Evolutionary conservation across 2,329 filamentous ascomycete species (phyloP), one percentile per base, ranked within the genome.

Genomic region (Ilyonectria sp.): DNA sequence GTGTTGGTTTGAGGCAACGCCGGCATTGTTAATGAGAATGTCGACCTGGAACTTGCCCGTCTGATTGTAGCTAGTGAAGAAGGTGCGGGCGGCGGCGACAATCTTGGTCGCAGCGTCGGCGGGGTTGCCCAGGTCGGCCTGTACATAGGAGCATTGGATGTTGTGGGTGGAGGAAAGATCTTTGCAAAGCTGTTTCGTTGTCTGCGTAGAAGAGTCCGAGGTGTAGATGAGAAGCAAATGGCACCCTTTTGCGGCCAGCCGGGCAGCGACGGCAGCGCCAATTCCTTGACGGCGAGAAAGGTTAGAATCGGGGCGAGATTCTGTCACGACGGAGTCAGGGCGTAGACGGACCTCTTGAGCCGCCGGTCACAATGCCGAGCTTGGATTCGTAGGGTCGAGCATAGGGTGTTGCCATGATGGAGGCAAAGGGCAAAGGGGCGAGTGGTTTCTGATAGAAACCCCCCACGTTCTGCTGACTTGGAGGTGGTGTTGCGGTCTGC

Each of bases 11-110:
- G 88, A 82, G 35, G 89, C 84, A 7, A 91, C 83, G 60, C 93
- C 94, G 33, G 94, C 94, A 79, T 97, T 97, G 87, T 97, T 97
- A 84, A 97, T 84, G 60, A 97, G 84, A 68, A 97, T 93, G 81
- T 97, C 93, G 76, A 97, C 87, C 75, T 77, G 76, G 66, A 81
- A 77, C 7, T 71, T 60, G 13, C 63, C 69, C 11, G 62, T 40
- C 0, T 62, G 21, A 26, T 55, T 74, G 69, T 75, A 78, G 11
- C 72, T 73, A 9, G 63, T 49, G 68, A 75, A 79, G 56, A 80
- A 71, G 17, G 47, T 37, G 15, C 58, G 65, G 40, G 79, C 79
- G 19, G 77, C 77, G 3, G 76, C 70, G 17, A 82, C 64, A 44
- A 81, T 77, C 53, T 65, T 74, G n/a, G 66, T 17, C 1, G 74